Percentiles rank a stretch among this genome's conserved stretches.
These are phyloP conservation scores for Fonsecaea monophora DNA, from an alignment of 2,329 filamentous ascomycete genomes.

Conservation along the genomic window DNA sequence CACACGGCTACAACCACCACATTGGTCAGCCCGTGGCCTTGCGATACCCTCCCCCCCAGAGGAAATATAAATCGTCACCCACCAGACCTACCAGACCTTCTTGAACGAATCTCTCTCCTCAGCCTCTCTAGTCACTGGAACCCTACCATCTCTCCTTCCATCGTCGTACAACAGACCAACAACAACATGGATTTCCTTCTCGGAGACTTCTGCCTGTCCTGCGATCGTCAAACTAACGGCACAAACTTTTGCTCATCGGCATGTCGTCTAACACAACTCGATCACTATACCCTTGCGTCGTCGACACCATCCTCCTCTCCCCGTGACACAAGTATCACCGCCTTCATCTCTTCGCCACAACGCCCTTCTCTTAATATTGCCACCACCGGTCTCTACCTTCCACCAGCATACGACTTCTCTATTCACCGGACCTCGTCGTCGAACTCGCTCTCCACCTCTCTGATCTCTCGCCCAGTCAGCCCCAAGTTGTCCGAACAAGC, in stretches of 20 bases:
- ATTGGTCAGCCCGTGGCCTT: conserved; percentile 19
- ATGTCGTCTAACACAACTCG: conserved; percentile 86
- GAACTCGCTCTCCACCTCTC: conserved; percentile 56
- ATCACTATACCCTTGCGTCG: conserved; percentile 51
- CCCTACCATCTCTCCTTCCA: conserved; percentile 18
- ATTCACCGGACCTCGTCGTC: conserved; percentile 51
- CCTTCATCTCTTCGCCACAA: conserved; percentile 21
- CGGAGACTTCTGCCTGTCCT: conserved; percentile 90
- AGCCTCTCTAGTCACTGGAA: conserved; percentile 10
- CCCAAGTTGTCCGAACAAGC: conserved; percentile 78
- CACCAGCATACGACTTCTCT: conserved; percentile 77
- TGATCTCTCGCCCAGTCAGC: conserved; percentile 67
- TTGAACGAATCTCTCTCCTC: conserved; percentile 5
- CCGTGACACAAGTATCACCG: conserved; percentile 57
- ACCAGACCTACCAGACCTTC: conserved; percentile 2
- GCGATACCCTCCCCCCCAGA: conserved; percentile 10
- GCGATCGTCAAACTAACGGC: conserved; percentile 84
- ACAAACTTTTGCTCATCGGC: conserved; percentile 91
- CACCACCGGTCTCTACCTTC: conserved; percentile 68
- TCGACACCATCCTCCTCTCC: conserved; percentile 45
- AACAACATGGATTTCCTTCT: conserved; percentile 65
- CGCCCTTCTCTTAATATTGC: conserved; percentile 37
- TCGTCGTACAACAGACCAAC: conserved; percentile 19
- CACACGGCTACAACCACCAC: conserved; percentile 22
- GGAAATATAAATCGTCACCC: conserved; percentile 26